These are phyloP conservation scores for Termitomyces sp. DNA, from an alignment of 768 basidiomycete species.

Conservation along the genomic window DNA sequence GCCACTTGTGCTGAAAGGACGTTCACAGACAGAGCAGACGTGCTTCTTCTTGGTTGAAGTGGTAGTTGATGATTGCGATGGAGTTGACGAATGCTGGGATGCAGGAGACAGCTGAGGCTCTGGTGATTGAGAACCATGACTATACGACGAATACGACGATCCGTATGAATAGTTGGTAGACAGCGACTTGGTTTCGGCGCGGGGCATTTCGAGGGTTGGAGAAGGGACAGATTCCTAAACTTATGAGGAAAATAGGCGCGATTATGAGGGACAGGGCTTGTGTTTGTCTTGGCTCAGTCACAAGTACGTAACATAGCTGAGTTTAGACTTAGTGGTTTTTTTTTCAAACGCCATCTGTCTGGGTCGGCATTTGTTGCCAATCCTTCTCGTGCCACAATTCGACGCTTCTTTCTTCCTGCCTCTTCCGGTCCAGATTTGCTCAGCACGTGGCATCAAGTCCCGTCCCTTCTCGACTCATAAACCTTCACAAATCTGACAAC, in stretches of 20 bases:
- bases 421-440: constrained; percentile 12
- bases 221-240: constrained; percentile 15
- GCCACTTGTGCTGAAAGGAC: constrained; percentile 83
- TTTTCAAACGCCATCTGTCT: constrained; percentile 14
- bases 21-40: constrained; percentile 66
- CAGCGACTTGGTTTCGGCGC: constrained; percentile 26
- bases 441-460: constrained; percentile 8
- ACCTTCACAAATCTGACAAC: not conserved
- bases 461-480: constrained; percentile 3
- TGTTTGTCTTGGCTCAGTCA: constrained; percentile 27
- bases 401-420: constrained; percentile 7
- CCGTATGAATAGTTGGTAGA: constrained; percentile 25
- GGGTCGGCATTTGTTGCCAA: constrained; percentile 15
- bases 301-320: constrained; percentile 25
- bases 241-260: constrained; percentile 17
- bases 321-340: constrained; percentile 22
- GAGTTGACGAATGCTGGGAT: constrained; percentile 16
- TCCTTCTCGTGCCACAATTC: constrained; percentile 9
- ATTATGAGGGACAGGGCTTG: constrained; percentile 18
- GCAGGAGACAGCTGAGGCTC: constrained; percentile 23
- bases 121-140: constrained; percentile 14
- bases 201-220: constrained; percentile 28
- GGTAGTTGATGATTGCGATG: constrained; percentile 12
- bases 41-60: constrained; percentile 41
- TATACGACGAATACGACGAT: constrained; percentile 20